Conservation (phyloP, 352 stramenopile genomes). For the Phytopythium litorale region DNA sequence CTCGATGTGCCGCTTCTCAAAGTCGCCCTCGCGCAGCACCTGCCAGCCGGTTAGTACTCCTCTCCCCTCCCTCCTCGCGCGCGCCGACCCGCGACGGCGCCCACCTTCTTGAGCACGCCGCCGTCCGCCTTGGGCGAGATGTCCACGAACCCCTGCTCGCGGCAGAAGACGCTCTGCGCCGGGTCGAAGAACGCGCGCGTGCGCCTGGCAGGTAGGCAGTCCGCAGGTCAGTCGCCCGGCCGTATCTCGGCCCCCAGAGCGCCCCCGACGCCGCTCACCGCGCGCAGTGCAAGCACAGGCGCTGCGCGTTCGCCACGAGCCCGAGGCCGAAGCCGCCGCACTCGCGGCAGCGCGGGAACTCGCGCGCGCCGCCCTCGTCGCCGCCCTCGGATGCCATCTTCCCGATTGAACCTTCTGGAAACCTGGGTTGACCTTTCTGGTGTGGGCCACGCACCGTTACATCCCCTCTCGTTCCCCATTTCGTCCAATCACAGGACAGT, state of each 20-base stretch:
- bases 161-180: slow-evolving; percentile 55
- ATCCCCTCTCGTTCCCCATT: too few species aligned
- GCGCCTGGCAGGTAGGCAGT: slow-evolving; percentile 13
- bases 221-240: not conserved
- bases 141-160: slow-evolving; percentile 74
- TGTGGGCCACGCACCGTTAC: not conserved
- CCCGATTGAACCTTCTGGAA: not conserved
- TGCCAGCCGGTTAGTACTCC: slow-evolving; percentile 4
- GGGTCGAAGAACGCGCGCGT: slow-evolving; percentile 81
- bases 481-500: too few species aligned
- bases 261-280: slow-evolving; percentile 20
- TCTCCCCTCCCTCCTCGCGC: not conserved
- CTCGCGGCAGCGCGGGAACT: slow-evolving; percentile 58
- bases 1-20: slow-evolving; percentile 48
- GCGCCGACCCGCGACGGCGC: not conserved
- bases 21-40: slow-evolving; percentile 57
- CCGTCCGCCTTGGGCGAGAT: slow-evolving; percentile 74
- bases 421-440: not conserved
- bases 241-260: not conserved
- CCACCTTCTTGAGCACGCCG: slow-evolving; percentile 78
- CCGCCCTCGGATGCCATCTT: not conserved
- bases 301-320: slow-evolving; percentile 67
- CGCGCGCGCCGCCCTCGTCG: slow-evolving; percentile 1
- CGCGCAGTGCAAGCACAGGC: slow-evolving; percentile 71
- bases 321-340: slow-evolving; percentile 69